Evolutionary conservation across 345 rosid species (phyloP).

Genomic region (Sisymbrium altissimum): DNA sequence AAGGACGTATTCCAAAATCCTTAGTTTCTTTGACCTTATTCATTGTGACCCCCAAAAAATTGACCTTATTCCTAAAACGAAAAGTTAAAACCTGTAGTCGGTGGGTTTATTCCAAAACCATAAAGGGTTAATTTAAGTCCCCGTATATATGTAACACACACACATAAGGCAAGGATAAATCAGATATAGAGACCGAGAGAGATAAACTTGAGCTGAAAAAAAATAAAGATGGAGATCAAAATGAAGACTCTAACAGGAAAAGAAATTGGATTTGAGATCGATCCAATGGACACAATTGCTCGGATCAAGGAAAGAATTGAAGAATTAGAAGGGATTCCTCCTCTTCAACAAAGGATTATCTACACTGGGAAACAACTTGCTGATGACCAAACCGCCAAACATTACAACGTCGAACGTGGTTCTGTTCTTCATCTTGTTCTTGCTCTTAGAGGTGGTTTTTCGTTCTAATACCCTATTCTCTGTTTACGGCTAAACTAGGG

Average conservation of each 20-base stretch:
- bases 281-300: neutral
- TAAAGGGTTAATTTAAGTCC: neutral
- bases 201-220: neutral
- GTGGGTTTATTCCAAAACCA: neutral
- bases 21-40: neutral
- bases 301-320: neutral
- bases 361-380: constrained; percentile 20
- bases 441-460: constrained; percentile 16
- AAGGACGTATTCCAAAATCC: neutral
- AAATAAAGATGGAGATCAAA: constrained; percentile 15
- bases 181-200: neutral
- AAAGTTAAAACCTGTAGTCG: neutral
- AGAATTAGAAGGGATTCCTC: constrained; percentile 15
- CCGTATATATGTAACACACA: neutral
- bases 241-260: constrained; percentile 10
- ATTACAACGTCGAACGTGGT: neutral
- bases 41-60: too few relatives aligned
- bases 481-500: neutral
- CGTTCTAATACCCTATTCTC: too few relatives aligned
- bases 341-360: constrained; percentile 10
- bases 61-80: neutral
- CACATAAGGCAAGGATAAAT: neutral
- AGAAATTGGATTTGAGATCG: neutral
- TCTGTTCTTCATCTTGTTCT: constrained; percentile 18
- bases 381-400: constrained; percentile 15